phyloP scores from a whole-genome alignment of 108 stramenopile genomes.

The Cyclotella baltica region DNA sequence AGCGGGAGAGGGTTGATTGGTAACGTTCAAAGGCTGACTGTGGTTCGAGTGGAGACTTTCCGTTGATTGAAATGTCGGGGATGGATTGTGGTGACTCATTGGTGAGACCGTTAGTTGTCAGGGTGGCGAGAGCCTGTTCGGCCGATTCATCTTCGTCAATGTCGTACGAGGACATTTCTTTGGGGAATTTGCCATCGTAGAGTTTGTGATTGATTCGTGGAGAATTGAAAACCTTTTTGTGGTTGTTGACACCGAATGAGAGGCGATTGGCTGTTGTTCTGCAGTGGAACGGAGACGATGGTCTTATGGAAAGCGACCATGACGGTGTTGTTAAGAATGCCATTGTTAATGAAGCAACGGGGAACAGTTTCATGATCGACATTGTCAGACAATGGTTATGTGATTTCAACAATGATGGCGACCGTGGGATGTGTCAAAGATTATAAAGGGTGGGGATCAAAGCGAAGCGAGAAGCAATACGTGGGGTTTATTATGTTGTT shows the following conservation, averaged over 20 bases:
- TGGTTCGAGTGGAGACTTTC: neutral
- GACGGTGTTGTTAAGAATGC: neutral
- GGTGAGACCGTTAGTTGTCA: neutral
- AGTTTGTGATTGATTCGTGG: neutral
- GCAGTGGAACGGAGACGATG: neutral
- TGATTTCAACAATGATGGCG: neutral
- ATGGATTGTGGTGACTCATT: neutral
- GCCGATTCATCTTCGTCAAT: constrained; percentile 34
- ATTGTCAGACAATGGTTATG: neutral
- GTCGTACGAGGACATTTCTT: constrained; percentile 37
- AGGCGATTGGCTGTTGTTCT: neutral
- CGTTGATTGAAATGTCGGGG: constrained; percentile 26
- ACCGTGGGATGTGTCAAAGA: neutral
- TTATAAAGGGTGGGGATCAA: too few species aligned
- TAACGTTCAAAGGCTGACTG: constrained; percentile 20
- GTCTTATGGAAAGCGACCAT: neutral
- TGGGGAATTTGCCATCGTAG: neutral
- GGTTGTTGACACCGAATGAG: neutral
- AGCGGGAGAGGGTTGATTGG: constrained; percentile 24
- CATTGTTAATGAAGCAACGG: neutral
- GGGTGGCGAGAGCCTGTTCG: constrained; percentile 23
- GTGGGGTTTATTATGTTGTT: too few species aligned
- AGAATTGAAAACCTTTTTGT: neutral
- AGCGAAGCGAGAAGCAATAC: too few species aligned
- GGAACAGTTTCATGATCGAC: neutral